Percentiles rank a stretch among this genome's conserved stretches.
These are phyloP conservation scores for Cyberlindnera euphorbiae DNA, from an alignment of 805 yeast genomes.

Conservation along the genomic window DNA sequence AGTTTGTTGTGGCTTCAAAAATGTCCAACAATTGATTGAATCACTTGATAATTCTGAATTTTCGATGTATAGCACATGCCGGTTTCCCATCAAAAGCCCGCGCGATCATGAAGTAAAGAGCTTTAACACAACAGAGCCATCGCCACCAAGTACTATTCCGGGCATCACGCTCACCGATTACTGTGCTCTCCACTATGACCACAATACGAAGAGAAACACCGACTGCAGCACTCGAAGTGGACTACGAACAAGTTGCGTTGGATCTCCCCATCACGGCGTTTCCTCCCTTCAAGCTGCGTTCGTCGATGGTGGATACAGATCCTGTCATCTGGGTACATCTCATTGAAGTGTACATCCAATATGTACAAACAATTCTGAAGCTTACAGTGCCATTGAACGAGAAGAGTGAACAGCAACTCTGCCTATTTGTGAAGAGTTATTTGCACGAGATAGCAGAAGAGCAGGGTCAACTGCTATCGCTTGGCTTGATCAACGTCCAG, in stretches of 20 bases:
- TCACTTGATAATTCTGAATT: no score
- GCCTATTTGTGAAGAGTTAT: conserved; percentile 51
- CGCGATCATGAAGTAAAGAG: no score
- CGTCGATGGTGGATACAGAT: conserved; percentile 75
- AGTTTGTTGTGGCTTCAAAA: no score
- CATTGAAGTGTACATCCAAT: conserved; percentile 58
- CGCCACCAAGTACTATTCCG: background rate
- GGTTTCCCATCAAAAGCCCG: no score
- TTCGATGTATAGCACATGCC: no score
- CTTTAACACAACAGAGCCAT: no score
- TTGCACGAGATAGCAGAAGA: conserved; percentile 60
- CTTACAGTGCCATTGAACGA: conserved; percentile 38
- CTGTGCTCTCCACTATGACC: background rate
- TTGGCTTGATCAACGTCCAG: conserved; percentile 71
- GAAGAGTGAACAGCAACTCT: conserved; percentile 54
- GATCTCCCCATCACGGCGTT: conserved; percentile 60
- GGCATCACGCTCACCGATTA: background rate
- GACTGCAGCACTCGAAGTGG: conserved; percentile 5
- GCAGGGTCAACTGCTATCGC: conserved; percentile 52
- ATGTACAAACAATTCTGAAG: conserved; percentile 35
- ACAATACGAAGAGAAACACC: background rate
- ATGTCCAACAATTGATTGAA: no score
- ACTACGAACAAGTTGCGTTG: conserved; percentile 9
- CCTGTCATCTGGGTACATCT: conserved; percentile 81
- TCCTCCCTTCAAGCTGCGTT: conserved; percentile 71